Evolutionary conservation across 441 rosid genomes (phyloP).

Genomic region (Flueggea neowawraea): DNA sequence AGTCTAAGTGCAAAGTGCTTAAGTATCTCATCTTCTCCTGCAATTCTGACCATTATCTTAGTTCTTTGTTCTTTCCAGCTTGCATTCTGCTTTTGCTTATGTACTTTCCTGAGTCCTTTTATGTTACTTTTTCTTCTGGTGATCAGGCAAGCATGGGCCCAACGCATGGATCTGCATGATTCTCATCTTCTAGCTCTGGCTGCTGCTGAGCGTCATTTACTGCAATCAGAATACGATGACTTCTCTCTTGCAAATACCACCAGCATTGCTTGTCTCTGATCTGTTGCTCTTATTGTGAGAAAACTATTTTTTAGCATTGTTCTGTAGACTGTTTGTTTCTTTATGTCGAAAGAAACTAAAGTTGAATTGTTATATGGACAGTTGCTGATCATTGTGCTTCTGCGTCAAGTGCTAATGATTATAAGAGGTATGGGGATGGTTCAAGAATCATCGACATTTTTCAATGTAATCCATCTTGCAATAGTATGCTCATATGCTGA

Average conservation of each 20-base stretch:
- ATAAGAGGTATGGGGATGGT: conserved; percentile 37
- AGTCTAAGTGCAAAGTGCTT: neutral
- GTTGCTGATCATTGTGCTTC: conserved; percentile 52
- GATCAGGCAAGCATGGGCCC: conserved; percentile 60
- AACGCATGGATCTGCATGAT: conserved; percentile 44
- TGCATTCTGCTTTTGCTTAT: neutral
- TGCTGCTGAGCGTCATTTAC: conserved; percentile 50
- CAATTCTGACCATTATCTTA: neutral
- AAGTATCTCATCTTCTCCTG: neutral
- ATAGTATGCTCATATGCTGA: neutral
- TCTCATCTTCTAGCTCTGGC: conserved; percentile 59
- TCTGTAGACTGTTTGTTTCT: neutral
- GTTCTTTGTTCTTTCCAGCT: neutral
- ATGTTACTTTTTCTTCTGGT: neutral
- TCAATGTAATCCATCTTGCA: conserved; percentile 31
- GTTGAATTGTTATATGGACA: conserved; percentile 12
- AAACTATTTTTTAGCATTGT: neutral
- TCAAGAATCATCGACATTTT: conserved; percentile 39
- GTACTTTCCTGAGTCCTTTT: conserved; percentile 1
- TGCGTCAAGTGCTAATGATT: conserved; percentile 46
- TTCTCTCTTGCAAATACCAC: conserved; percentile 42
- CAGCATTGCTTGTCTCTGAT: conserved; percentile 58
- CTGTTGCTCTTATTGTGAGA: conserved; percentile 55
- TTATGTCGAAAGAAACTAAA: conserved; percentile 3
- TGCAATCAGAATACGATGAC: conserved; percentile 55